These are phyloP conservation scores for Colletotrichum echinochloae DNA, from an alignment of 2,329 filamentous ascomycete species.

Conservation along the genomic window DNA sequence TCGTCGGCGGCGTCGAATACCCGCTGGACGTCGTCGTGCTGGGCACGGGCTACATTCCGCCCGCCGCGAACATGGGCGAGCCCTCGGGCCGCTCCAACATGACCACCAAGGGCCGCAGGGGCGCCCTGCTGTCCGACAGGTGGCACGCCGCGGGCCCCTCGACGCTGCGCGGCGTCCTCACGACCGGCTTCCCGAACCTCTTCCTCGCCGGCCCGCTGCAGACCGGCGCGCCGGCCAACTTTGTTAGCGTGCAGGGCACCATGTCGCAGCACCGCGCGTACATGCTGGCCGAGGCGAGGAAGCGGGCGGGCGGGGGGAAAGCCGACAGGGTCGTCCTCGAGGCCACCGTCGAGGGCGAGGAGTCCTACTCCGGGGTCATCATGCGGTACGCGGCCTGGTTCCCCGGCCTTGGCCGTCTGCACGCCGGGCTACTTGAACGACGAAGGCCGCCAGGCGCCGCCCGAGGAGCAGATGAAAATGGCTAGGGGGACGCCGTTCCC, in stretches of 20 bases:
- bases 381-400: constrained; percentile 55
- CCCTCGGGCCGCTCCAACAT: constrained; percentile 41
- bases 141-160: constrained; percentile 55
- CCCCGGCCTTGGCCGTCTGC: constrained; percentile 58
- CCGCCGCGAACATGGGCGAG: constrained; percentile 48
- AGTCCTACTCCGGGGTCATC: constrained; percentile 58
- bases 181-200: constrained; percentile 65
- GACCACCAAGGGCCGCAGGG: constrained; percentile 57
- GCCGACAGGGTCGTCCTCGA: constrained; percentile 53
- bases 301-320: constrained; percentile 42
- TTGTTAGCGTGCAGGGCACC: constrained; percentile 51
- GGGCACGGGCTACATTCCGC: constrained; percentile 53
- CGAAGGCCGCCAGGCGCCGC: constrained; percentile 53
- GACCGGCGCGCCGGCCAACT: constrained; percentile 53
- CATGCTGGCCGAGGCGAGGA: constrained; percentile 46
- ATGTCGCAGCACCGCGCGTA: constrained; percentile 57
- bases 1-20: constrained; percentile 61
- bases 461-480: constrained; percentile 49
- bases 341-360: constrained; percentile 58
- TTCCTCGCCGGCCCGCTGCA: constrained; percentile 61
- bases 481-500: constrained; percentile 48
- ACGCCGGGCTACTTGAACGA: constrained; percentile 66
- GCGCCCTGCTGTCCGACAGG: constrained; percentile 58
- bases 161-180: constrained; percentile 65
- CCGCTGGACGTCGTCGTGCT: constrained; percentile 55